Conservation (phyloP, 345 rosid species). For the Corchorus capsularis region DNA sequence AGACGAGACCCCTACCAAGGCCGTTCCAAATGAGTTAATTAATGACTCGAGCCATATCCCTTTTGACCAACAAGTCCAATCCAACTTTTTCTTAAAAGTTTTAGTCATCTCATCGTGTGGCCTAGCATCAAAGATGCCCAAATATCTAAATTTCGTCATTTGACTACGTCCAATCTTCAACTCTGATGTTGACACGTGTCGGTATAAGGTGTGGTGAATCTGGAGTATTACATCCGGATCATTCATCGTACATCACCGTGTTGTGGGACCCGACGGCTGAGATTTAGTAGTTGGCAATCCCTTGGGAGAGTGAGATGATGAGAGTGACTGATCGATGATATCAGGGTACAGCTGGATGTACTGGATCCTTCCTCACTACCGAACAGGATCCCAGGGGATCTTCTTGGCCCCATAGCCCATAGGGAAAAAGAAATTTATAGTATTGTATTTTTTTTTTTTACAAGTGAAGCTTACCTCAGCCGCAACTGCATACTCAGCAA, state of each 20-base stretch:
- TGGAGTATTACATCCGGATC: not conserved
- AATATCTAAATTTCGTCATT: not conserved
- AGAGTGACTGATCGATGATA: not conserved
- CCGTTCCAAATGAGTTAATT: not conserved
- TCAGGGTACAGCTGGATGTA: slow-evolving; percentile 7
- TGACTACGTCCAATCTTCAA: not conserved
- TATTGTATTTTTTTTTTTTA: not conserved
- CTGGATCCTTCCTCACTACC: not conserved
- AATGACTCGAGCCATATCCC: not conserved
- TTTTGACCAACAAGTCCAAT: not conserved
- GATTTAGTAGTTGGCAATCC: not conserved
- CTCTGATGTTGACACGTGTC: not conserved
- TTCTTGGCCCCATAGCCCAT: not conserved
- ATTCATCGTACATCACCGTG: not conserved
- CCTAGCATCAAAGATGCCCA: not conserved
- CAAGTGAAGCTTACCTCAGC: not conserved
- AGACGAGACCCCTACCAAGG: too few relatives aligned
- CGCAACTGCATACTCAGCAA: not conserved
- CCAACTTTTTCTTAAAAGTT: not conserved
- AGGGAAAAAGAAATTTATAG: not conserved
- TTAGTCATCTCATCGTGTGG: slow-evolving; percentile 4
- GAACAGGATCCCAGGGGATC: slow-evolving; percentile 19
- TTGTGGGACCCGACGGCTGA: not conserved
- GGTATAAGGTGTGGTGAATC: not conserved
- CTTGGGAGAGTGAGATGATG: not conserved